Percentiles rank a stretch among this genome's conserved stretches.
These are phyloP conservation scores for Smallanthus sonchifolius DNA, from an alignment of 129 eudicot species.

Conservation along the genomic window DNA sequence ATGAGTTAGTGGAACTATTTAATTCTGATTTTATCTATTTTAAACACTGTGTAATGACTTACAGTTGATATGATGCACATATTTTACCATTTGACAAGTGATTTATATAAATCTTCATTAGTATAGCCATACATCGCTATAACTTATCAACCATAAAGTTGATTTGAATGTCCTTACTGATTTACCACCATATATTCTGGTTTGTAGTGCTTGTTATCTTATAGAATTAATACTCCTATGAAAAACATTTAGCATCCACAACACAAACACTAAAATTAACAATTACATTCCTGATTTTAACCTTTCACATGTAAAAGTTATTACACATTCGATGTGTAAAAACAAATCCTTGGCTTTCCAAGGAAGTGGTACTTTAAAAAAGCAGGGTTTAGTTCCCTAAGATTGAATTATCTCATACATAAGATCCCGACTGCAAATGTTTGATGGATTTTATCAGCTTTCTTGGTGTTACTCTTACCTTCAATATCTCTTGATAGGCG, in stretches of 20 bases:
- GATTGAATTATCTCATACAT: neutral
- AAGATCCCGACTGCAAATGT: neutral
- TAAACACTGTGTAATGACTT: neutral
- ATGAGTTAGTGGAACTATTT: neutral
- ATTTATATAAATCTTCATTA: neutral
- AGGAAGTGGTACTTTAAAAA: neutral
- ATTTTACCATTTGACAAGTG: neutral
- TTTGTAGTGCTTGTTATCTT: neutral
- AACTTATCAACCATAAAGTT: neutral
- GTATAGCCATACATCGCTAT: neutral
- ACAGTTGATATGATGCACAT: neutral
- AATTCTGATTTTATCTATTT: neutral
- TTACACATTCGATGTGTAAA: neutral
- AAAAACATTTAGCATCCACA: neutral
- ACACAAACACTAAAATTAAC: neutral
- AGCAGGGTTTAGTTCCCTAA: neutral
- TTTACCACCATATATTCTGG: neutral
- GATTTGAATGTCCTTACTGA: conserved; percentile 6
- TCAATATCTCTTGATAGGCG: neutral
- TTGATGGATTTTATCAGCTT: neutral
- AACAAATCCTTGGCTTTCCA: neutral
- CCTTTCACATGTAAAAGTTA: neutral
- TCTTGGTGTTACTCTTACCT: neutral
- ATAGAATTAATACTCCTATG: neutral
- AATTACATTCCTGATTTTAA: neutral